Percentiles rank a stretch among this genome's conserved stretches.
phyloP scores from a whole-genome alignment of 495 filamentous ascomycete genomes.

The Bombardia bombarda region DNA sequence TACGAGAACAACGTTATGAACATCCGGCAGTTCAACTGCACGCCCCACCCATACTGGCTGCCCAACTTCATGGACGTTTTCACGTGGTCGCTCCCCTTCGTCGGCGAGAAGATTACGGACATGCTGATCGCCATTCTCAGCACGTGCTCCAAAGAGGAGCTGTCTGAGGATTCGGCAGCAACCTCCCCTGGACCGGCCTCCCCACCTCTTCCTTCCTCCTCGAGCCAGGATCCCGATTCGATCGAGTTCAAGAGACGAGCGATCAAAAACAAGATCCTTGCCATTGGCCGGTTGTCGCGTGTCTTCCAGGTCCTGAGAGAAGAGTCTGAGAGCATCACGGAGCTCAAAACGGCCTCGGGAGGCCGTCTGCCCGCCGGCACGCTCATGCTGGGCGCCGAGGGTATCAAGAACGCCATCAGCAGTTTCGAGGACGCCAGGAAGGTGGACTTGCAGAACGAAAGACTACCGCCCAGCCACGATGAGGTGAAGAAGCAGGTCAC shows the following conservation, averaged over 20 bases:
- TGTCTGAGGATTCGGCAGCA: conserved; percentile 62
- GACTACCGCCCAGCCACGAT: conserved; percentile 83
- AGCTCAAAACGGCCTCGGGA: conserved; percentile 93
- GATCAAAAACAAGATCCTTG: conserved; percentile 99
- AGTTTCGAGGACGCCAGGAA: conserved; percentile 97
- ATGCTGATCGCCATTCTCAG: conserved; percentile 99
- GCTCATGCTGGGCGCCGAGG: conserved; percentile 94
- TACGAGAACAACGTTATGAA: conserved; percentile 99
- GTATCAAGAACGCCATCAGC: conserved; percentile 97
- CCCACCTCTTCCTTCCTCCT: conserved; percentile 46
- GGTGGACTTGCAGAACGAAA: conserved; percentile 95
- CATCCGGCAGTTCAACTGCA: conserved; percentile 99
- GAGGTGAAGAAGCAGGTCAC: conserved; percentile 76
- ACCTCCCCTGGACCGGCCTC: conserved; percentile 58
- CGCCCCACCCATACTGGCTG: conserved; percentile 97
- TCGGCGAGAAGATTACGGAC: conserved; percentile 98
- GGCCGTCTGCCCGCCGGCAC: conserved; percentile 91
- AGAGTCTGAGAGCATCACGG: conserved; percentile 92
- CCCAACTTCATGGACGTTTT: conserved; percentile 99
- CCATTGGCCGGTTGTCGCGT: conserved; percentile 91
- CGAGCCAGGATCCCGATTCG: conserved; percentile 63
- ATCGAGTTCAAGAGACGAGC: conserved; percentile 88
- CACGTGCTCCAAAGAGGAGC: conserved; percentile 95
- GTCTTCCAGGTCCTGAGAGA: conserved; percentile 98
- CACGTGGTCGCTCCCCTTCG: conserved; percentile 97